Percentiles rank a stretch among this genome's conserved stretches.
These are phyloP conservation scores for Ascodesmis nigricans DNA, from an alignment of 495 filamentous ascomycete genomes.

Conservation along the genomic window DNA sequence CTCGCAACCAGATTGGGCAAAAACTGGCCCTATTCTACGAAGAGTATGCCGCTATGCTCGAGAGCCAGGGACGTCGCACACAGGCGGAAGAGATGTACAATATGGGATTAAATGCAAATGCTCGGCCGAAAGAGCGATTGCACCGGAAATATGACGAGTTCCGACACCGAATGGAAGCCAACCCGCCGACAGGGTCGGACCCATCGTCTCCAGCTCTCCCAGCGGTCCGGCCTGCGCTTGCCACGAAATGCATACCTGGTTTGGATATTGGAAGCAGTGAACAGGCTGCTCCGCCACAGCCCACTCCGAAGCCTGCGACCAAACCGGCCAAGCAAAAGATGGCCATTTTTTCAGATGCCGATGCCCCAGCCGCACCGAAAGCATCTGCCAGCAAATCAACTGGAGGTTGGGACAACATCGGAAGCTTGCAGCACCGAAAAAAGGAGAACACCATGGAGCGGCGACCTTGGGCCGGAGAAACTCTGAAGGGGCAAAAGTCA, in stretches of 20 bases:
- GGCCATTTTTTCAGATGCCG: slow-evolving; percentile 68
- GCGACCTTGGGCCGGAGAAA: slow-evolving; percentile 82
- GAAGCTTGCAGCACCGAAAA: slow-evolving; percentile 60
- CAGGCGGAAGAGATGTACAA: slow-evolving; percentile 88
- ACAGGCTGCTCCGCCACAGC: slow-evolving; percentile 33
- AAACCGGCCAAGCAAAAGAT: slow-evolving; percentile 60
- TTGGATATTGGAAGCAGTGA: slow-evolving; percentile 5
- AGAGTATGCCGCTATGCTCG: slow-evolving; percentile 83
- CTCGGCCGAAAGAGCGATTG: slow-evolving; percentile 58
- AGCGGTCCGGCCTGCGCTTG: slow-evolving; percentile 60
- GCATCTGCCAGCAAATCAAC: slow-evolving; percentile 16
- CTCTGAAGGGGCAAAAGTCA: slow-evolving; percentile 65
- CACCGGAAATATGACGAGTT: slow-evolving; percentile 80
- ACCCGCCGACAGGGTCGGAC: slow-evolving; percentile 34
- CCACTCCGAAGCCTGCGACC: slow-evolving; percentile 28
- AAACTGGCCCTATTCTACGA: slow-evolving; percentile 86
- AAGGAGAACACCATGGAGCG: slow-evolving; percentile 83
- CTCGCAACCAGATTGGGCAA: slow-evolving; percentile 73
- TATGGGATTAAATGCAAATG: slow-evolving; percentile 69
- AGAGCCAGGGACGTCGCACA: slow-evolving; percentile 61
- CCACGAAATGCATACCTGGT: slow-evolving; percentile 35
- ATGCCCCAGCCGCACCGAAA: slow-evolving; percentile 30
- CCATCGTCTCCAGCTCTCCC: slow-evolving; percentile 74
- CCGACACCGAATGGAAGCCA: slow-evolving; percentile 46
- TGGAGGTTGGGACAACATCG: slow-evolving; percentile 84